Evolutionary conservation across 371 early-diverging fungal species (phyloP).

Genomic region (Synchytrium microbalum): DNA sequence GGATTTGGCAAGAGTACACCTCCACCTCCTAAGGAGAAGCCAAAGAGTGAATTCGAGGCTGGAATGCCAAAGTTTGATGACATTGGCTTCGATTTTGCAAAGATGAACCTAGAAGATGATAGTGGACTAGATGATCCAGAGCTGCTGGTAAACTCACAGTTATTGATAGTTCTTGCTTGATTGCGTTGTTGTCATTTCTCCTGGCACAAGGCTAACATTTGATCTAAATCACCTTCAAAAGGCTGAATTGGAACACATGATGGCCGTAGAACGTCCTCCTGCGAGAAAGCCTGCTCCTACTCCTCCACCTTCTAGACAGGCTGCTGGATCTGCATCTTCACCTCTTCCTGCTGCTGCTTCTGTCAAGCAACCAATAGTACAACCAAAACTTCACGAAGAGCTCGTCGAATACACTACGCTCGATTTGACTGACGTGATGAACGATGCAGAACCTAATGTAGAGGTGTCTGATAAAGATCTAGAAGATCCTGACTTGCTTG

Average conservation of each 20-base stretch:
- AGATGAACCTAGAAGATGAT: conserved; percentile 16
- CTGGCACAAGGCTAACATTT: not conserved
- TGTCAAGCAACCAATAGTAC: not conserved
- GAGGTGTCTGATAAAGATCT: conserved; percentile 42
- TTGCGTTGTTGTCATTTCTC: conserved; percentile 3
- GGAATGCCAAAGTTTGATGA: too few relatives aligned
- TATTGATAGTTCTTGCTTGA: not conserved
- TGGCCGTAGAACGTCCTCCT: not conserved
- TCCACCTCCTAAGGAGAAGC: too few relatives aligned
- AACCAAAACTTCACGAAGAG: not conserved
- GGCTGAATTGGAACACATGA: conserved; percentile 28
- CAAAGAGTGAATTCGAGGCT: too few relatives aligned
- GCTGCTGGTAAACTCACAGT: conserved; percentile 27
- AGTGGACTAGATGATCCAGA: conserved; percentile 49
- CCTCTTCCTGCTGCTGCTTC: not conserved
- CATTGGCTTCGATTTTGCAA: not conserved
- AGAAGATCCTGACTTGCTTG: conserved; percentile 37
- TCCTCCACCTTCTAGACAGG: not conserved
- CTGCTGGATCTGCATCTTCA: not conserved
- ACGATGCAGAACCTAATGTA: conserved; percentile 32
- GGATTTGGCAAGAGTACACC: too few relatives aligned
- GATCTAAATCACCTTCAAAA: not conserved
- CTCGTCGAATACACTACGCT: conserved; percentile 3
- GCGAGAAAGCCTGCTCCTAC: not conserved
- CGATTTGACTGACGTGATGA: conserved; percentile 7